Conservation (phyloP, 2,329 filamentous ascomycete species). For the Colletotrichum endophyticum region DNA sequence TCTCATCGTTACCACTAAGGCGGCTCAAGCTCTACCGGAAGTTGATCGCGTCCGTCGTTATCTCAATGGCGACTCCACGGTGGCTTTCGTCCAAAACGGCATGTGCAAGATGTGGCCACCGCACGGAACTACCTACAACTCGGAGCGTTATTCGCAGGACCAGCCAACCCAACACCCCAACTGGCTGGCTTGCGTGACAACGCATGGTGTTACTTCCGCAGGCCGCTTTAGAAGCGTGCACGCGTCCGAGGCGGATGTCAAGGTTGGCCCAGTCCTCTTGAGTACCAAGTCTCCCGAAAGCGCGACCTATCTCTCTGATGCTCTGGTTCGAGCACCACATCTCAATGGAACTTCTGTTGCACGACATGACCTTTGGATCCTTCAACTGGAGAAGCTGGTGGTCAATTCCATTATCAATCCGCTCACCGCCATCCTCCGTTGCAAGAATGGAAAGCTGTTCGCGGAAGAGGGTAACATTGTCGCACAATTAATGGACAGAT, state of each 20-base stretch:
- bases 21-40: slow-evolving; percentile 69
- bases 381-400: slow-evolving; percentile 87
- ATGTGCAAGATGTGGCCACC: slow-evolving; percentile 73
- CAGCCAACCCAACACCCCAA: slow-evolving; percentile 53
- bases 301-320: slow-evolving; percentile 42
- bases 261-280: slow-evolving; percentile 50
- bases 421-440: slow-evolving; percentile 78
- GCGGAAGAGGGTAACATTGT: slow-evolving; percentile 56
- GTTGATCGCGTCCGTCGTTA: slow-evolving; percentile 64
- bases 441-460: slow-evolving; percentile 80
- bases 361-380: slow-evolving; percentile 51
- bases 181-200: slow-evolving; percentile 73
- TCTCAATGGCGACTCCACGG: slow-evolving; percentile 67
- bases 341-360: slow-evolving; percentile 46
- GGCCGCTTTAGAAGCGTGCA: slow-evolving; percentile 58
- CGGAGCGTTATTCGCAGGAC: slow-evolving; percentile 40
- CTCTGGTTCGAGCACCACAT: slow-evolving; percentile 46
- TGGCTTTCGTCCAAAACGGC: slow-evolving; percentile 88
- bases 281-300: slow-evolving; percentile 21
- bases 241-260: slow-evolving; percentile 53
- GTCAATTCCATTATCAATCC: slow-evolving; percentile 85
- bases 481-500: slow-evolving; percentile 65
- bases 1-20: slow-evolving; percentile 81
- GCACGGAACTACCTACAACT: slow-evolving; percentile 47
- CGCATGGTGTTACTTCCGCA: slow-evolving; percentile 59